Conservation (phyloP, 2,329 filamentous ascomycete species). For the Paecilomyces sp. region DNA sequence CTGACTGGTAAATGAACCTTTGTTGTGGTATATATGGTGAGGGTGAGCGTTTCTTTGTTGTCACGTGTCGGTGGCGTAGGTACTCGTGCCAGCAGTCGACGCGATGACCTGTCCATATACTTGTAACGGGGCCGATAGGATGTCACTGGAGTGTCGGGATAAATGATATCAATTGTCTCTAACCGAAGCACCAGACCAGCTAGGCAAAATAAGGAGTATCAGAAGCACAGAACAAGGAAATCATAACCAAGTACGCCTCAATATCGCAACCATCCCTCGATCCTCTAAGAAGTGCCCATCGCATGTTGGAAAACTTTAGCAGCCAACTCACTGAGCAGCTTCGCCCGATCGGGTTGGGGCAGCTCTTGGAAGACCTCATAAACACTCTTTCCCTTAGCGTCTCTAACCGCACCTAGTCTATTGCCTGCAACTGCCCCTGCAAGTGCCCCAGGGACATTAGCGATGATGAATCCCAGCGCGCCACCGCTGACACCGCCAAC, state of each 20-base stretch:
- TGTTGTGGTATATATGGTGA: too few species aligned
- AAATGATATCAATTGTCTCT: not conserved
- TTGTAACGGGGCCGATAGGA: too few species aligned
- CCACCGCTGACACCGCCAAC: constrained; percentile 81
- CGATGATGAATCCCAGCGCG: constrained; percentile 89
- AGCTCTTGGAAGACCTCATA: constrained; percentile 85
- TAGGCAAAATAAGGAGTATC: not conserved
- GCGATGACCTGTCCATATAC: too few species aligned
- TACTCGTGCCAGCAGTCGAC: too few species aligned
- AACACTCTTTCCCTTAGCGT: constrained; percentile 89
- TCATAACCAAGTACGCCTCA: not conserved
- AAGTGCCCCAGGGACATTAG: constrained; percentile 80
- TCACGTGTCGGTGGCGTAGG: too few species aligned
- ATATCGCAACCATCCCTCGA: not conserved
- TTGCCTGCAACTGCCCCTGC: constrained; percentile 92
- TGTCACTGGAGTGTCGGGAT: not conserved
- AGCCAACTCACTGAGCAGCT: constrained; percentile 75
- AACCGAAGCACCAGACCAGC: not conserved
- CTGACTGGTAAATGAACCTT: too few species aligned
- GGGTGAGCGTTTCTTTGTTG: too few species aligned
- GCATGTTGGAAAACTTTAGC: constrained; percentile 64
- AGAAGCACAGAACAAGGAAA: not conserved
- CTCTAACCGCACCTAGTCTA: constrained; percentile 78
- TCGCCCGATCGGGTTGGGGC: constrained; percentile 72
- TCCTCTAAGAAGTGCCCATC: constrained; percentile 17